Conservation (phyloP, 768 basidiomycete species). For the Lentinula guzmanii region DNA sequence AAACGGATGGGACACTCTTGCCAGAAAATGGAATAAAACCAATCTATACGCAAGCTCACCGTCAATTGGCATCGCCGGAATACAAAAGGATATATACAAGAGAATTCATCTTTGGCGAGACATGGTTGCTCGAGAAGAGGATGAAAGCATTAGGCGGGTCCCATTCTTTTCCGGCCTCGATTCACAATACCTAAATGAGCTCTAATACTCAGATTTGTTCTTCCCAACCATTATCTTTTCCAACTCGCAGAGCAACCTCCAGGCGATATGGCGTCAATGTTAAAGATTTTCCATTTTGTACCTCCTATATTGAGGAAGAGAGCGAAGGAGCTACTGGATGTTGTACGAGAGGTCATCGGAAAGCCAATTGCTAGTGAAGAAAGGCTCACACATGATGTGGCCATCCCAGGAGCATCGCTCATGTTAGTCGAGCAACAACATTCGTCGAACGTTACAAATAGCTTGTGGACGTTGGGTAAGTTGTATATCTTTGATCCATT, state of each 20-base stretch:
- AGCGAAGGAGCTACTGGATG: constrained; percentile 57
- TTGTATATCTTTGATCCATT: not conserved
- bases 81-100: constrained; percentile 61
- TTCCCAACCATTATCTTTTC: constrained; percentile 73
- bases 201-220: constrained; percentile 48
- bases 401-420: not conserved
- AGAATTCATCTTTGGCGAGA: constrained; percentile 84
- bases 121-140: constrained; percentile 67
- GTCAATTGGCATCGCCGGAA: constrained; percentile 21
- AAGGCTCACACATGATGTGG: constrained; percentile 9
- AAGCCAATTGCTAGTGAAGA: constrained; percentile 14
- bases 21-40: constrained; percentile 79
- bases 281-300: constrained; percentile 52
- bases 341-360: constrained; percentile 49
- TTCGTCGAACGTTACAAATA: not conserved
- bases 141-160: constrained; percentile 75
- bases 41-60: constrained; percentile 23
- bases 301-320: constrained; percentile 60
- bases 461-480: not conserved
- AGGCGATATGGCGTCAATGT: constrained; percentile 53
- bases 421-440: not conserved
- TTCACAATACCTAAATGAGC: not conserved
- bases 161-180: not conserved
- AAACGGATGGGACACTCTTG: constrained; percentile 73
- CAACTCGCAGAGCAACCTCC: constrained; percentile 68